These are phyloP conservation scores for Pythium phragmitis DNA, from an alignment of 352 stramenopile genomes.

Conservation along the genomic window DNA sequence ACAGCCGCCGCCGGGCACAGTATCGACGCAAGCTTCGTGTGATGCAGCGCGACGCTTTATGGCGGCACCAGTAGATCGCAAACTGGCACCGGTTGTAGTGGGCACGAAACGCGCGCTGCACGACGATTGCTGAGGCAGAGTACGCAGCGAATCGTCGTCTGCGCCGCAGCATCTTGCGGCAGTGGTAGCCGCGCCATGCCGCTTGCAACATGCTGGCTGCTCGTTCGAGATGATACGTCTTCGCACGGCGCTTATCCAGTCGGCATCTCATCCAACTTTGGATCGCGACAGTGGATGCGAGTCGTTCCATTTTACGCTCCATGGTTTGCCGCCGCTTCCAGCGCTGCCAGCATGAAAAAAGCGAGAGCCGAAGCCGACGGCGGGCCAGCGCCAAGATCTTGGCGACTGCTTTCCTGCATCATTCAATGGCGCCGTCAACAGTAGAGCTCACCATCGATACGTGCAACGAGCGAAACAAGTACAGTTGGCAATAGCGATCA, in stretches of 20 bases:
- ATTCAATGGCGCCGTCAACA: background rate
- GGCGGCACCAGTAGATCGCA: constrained; percentile 23
- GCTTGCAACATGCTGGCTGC: constrained; percentile 40
- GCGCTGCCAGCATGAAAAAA: constrained; percentile 31
- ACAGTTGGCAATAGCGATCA: constrained; percentile 51
- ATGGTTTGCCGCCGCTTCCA: constrained; percentile 31
- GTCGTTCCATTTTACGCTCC: constrained; percentile 36
- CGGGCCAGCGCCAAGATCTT: constrained; percentile 43
- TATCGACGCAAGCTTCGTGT: constrained; percentile 39
- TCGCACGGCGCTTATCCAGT: constrained; percentile 28
- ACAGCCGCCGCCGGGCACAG: constrained; percentile 34
- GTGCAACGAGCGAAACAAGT: background rate
- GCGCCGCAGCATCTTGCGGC: constrained; percentile 42
- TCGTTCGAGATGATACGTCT: constrained; percentile 29
- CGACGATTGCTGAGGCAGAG: constrained; percentile 23
- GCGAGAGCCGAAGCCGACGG: constrained; percentile 22
- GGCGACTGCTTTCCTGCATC: constrained; percentile 44
- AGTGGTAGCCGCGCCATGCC: constrained; percentile 50
- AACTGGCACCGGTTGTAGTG: constrained; percentile 41
- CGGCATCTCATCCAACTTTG: constrained; percentile 51
- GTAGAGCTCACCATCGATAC: background rate
- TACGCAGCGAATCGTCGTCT: constrained; percentile 39
- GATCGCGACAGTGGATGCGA: constrained; percentile 47
- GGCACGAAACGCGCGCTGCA: constrained; percentile 44
- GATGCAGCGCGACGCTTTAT: constrained; percentile 41